Evolutionary conservation across 2,329 filamentous ascomycete genomes (phyloP).

Genomic region (Alternaria solani): DNA sequence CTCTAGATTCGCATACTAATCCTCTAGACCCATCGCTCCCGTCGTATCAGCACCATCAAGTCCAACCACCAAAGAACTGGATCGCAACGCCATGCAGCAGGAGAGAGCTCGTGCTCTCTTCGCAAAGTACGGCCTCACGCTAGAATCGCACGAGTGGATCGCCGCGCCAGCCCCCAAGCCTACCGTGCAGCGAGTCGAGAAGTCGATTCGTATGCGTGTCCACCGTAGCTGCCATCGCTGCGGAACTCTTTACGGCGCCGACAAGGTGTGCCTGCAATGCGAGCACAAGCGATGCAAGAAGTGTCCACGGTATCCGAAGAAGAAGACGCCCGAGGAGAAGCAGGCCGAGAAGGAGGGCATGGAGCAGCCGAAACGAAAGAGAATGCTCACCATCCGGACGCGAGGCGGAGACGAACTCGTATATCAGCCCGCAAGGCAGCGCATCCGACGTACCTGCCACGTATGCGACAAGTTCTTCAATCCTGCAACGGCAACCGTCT

Average conservation of each 20-base stretch:
- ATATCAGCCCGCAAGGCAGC: slow-evolving; percentile 74
- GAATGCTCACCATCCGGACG: slow-evolving; percentile 69
- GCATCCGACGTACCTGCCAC: slow-evolving; percentile 79
- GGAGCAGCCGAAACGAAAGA: slow-evolving; percentile 59
- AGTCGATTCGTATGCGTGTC: slow-evolving; percentile 79
- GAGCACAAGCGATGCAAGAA: slow-evolving; percentile 81
- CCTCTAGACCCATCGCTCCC: slow-evolving; percentile 8
- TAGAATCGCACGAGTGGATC: slow-evolving; percentile 52
- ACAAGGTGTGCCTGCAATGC: slow-evolving; percentile 78
- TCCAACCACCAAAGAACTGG: slow-evolving; percentile 27
- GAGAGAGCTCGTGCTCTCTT: slow-evolving; percentile 53
- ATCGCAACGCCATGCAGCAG: slow-evolving; percentile 49
- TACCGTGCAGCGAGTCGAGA: slow-evolving; percentile 67
- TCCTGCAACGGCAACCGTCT: slow-evolving; percentile 63
- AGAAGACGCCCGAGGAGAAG: slow-evolving; percentile 59
- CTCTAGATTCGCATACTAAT: slow-evolving; percentile 2
- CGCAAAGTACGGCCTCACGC: slow-evolving; percentile 53
- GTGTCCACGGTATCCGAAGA: slow-evolving; percentile 77
- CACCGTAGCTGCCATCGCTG: slow-evolving; percentile 84
- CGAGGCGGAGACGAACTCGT: slow-evolving; percentile 74
- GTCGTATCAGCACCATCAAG: slow-evolving; percentile 15
- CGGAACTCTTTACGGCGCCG: slow-evolving; percentile 73
- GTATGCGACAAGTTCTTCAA: slow-evolving; percentile 71
- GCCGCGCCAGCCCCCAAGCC: slow-evolving; percentile 33
- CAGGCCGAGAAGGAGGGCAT: slow-evolving; percentile 40